These are phyloP conservation scores for Themeda triandra DNA, from an alignment of 176 grass and related monocot genomes.

Conservation along the genomic window DNA sequence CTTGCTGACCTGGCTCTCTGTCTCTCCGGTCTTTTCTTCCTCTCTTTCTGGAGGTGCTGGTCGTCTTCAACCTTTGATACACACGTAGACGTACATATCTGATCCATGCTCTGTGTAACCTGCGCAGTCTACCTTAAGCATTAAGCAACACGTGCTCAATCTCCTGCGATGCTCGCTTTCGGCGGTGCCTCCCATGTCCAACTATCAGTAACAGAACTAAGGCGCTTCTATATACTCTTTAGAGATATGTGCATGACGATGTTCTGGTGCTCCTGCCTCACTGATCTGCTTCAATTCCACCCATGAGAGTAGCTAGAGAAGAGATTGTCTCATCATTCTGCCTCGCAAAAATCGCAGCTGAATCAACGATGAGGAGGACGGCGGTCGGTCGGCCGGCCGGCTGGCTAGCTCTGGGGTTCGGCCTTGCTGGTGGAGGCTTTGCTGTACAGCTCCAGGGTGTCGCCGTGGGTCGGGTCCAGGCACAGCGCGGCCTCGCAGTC, in stretches of 20 bases:
- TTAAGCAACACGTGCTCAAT: slow-evolving; percentile 22
- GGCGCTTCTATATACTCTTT: slow-evolving; percentile 8
- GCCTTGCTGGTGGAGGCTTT: slow-evolving; percentile 48
- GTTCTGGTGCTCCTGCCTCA: not conserved
- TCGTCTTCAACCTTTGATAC: not conserved
- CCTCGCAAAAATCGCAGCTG: slow-evolving; percentile 31
- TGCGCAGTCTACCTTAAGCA: slow-evolving; percentile 32
- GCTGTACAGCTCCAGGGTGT: slow-evolving; percentile 83
- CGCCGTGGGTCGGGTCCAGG: slow-evolving; percentile 66
- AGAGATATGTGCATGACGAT: not conserved
- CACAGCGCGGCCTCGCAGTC: slow-evolving; percentile 93
- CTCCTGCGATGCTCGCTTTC: slow-evolving; percentile 18
- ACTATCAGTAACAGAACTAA: not conserved
- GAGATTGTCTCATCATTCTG: slow-evolving; percentile 33
- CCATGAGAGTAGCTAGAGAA: not conserved
- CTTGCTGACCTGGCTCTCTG: not conserved
- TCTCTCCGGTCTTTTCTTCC: not conserved
- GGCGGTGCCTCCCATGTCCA: not conserved
- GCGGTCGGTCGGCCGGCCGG: not conserved
- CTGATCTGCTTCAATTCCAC: not conserved
- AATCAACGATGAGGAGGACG: slow-evolving; percentile 13
- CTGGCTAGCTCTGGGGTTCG: slow-evolving; percentile 35
- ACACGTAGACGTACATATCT: not conserved
- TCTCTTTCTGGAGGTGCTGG: slow-evolving; percentile 19
- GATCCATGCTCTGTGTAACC: slow-evolving; percentile 4